These are phyloP conservation scores for Vitis rupestris DNA, from an alignment of 164 flowering plant genomes.

Conservation along the genomic window DNA sequence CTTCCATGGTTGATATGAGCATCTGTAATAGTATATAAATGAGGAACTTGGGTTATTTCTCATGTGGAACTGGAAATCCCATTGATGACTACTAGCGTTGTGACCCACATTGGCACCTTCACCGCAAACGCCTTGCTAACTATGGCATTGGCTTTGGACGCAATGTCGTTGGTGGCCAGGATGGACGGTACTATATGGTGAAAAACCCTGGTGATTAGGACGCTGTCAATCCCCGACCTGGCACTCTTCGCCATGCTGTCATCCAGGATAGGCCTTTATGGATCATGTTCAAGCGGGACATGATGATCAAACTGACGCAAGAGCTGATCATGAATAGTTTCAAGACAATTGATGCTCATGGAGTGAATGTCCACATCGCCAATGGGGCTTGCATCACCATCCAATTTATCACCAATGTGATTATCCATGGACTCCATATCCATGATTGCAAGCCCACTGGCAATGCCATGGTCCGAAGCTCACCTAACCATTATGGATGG, in stretches of 20 bases:
- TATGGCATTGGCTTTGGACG: background rate
- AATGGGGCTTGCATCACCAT: constrained; percentile 17
- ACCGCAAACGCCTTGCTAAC: constrained; percentile 5
- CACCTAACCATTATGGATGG: too few relatives aligned
- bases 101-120: constrained; percentile 14
- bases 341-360: too few relatives aligned
- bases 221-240: constrained; percentile 13
- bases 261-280: constrained; percentile 8
- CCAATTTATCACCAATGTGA: constrained; percentile 10
- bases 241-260: constrained; percentile 18
- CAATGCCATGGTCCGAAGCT: too few relatives aligned
- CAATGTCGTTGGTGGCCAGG: background rate
- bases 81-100: constrained; percentile 25
- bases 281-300: too few relatives aligned
- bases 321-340: too few relatives aligned
- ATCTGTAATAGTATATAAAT: constrained; percentile 61
- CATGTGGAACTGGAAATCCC: too few relatives aligned
- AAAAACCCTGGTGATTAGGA: constrained; percentile 12
- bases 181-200: constrained; percentile 9
- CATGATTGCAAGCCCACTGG: too few relatives aligned
- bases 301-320: too few relatives aligned
- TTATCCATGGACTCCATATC: constrained; percentile 10
- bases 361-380: constrained; percentile 8
- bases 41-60: too few relatives aligned
- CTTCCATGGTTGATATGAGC: constrained; percentile 45